Evolutionary conservation across 1,139 yeast species (phyloP).

Genomic region (Arxiozyma slooffiae): DNA sequence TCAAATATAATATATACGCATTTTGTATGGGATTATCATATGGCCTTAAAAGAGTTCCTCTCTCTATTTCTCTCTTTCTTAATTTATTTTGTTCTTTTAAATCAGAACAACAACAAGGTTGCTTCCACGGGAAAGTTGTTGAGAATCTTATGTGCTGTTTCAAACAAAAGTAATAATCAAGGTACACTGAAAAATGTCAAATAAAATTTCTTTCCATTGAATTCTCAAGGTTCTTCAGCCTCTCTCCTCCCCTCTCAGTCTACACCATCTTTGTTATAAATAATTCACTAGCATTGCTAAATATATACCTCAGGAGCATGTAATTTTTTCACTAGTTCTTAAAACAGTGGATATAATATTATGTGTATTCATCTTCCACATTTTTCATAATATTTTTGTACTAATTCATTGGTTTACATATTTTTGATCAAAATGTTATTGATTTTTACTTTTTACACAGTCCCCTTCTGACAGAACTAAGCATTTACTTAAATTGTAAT

Average conservation of each 20-base stretch:
- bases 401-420: constrained; percentile 72
- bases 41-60: no score
- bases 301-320: constrained; percentile 37
- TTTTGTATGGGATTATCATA: no score
- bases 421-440: constrained; percentile 39
- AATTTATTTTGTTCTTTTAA: no score
- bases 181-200: neutral
- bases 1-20: no score
- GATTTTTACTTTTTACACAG: constrained; percentile 5
- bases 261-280: neutral
- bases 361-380: constrained; percentile 74
- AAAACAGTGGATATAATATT: constrained; percentile 91
- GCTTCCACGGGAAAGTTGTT: constrained; percentile 4
- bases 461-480: neutral
- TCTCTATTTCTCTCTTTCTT: no score
- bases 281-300: constrained; percentile 2
- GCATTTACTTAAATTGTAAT: constrained; percentile 9
- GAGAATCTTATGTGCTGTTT: constrained; percentile 7
- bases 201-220: neutral
- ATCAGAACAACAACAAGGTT: no score
- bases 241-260: neutral
- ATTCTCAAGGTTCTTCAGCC: neutral
- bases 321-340: constrained; percentile 74
- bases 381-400: constrained; percentile 61
- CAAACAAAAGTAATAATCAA: neutral